Conservation (phyloP, 345 rosid species). For the Rubroshorea leprosula region DNA sequence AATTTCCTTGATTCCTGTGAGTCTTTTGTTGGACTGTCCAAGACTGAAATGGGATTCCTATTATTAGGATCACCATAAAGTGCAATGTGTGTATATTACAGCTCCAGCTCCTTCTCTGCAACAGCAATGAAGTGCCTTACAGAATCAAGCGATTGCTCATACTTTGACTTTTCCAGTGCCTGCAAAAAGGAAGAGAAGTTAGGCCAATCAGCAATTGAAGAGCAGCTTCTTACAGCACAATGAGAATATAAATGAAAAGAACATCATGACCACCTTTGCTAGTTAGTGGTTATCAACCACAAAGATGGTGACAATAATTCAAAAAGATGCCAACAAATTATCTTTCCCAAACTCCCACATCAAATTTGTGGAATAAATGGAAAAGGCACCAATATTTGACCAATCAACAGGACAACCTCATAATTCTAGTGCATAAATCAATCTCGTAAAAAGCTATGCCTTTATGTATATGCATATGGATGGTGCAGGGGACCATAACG, state of each 20-base stretch:
- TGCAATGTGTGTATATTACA: constrained; percentile 62
- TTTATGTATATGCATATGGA: not conserved
- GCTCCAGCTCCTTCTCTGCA: constrained; percentile 76
- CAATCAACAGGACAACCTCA: not conserved
- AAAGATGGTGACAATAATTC: not conserved
- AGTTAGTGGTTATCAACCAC: not conserved
- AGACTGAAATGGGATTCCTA: constrained; percentile 46
- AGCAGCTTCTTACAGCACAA: no score
- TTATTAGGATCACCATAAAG: constrained; percentile 65
- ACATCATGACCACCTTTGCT: not conserved
- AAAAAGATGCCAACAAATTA: not conserved
- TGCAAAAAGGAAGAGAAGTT: constrained; percentile 19
- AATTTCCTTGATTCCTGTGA: constrained; percentile 24
- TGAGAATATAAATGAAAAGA: not conserved
- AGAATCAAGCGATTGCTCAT: constrained; percentile 80
- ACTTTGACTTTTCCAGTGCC: constrained; percentile 83
- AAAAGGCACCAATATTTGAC: not conserved
- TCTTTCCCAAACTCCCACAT: not conserved
- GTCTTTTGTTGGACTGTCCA: constrained; percentile 31
- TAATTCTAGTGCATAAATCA: no score
- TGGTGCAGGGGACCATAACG: not conserved
- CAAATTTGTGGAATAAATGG: not conserved
- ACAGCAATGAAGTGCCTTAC: constrained; percentile 70
- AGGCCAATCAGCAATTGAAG: no score
- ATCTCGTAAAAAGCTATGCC: not conserved